phyloP scores from a whole-genome alignment of 2,329 filamentous ascomycete species.

The Sclerotinia borealis region DNA sequence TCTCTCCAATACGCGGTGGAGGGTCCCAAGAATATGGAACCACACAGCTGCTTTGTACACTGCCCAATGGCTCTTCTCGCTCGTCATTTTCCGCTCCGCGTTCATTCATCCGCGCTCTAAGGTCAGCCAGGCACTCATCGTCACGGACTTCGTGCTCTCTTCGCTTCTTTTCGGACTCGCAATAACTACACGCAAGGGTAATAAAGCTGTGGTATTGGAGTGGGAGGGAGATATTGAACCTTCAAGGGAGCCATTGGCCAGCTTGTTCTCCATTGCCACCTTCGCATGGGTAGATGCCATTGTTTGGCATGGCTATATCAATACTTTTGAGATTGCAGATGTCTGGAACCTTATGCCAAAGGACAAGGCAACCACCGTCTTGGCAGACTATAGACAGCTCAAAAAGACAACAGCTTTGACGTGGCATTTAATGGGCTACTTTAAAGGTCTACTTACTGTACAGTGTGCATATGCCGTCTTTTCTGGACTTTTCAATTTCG shows the following conservation, averaged over 20 bases:
- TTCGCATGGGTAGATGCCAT: constrained; percentile 90
- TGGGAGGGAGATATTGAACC: constrained; percentile 86
- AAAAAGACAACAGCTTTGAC: constrained; percentile 76
- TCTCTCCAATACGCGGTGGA: constrained; percentile 59
- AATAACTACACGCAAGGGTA: constrained; percentile 80
- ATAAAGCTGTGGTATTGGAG: constrained; percentile 80
- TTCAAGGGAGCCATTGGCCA: constrained; percentile 79
- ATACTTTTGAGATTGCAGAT: constrained; percentile 72
- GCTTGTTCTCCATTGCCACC: constrained; percentile 78
- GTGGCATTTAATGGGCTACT: constrained; percentile 77
- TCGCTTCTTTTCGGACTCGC: constrained; percentile 71
- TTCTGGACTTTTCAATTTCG: constrained; percentile 79
- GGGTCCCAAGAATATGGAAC: constrained; percentile 75
- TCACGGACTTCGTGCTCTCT: constrained; percentile 68
- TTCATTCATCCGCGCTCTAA: constrained; percentile 68
- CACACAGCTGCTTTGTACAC: constrained; percentile 84
- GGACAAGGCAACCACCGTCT: constrained; percentile 78
- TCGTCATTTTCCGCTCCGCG: constrained; percentile 77
- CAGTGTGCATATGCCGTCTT: constrained; percentile 78
- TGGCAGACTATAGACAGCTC: constrained; percentile 76
- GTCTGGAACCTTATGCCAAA: constrained; percentile 89
- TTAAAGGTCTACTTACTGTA: constrained; percentile 66
- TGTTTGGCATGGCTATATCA: constrained; percentile 81
- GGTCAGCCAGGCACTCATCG: constrained; percentile 57
- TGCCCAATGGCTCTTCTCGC: constrained; percentile 69